Evolutionary conservation across 495 filamentous ascomycete genomes (phyloP).

Genomic region (Sporormia fimetaria): DNA sequence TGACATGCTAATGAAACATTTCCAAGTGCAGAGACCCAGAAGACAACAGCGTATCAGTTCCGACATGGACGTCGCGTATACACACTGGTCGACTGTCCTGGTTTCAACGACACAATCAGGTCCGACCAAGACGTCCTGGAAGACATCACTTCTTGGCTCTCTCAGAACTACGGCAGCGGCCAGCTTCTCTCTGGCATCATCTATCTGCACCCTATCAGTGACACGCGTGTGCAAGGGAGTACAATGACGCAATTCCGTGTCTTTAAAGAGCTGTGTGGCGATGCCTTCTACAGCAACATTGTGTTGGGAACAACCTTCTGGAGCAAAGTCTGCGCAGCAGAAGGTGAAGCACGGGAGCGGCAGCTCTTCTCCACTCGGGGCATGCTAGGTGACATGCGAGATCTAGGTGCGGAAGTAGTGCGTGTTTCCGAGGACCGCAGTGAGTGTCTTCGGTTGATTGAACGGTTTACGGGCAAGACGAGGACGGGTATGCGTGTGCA

Average conservation of each 20-base stretch:
- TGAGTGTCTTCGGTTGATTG: too few relatives aligned
- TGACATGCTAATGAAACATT: too few relatives aligned
- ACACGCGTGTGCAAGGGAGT: slow-evolving; percentile 23
- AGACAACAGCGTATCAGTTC: too few relatives aligned
- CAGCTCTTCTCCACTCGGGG: too few relatives aligned
- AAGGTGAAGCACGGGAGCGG: not conserved
- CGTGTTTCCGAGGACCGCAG: too few relatives aligned
- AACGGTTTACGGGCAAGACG: too few relatives aligned
- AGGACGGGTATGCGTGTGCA: too few relatives aligned
- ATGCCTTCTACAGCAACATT: not conserved
- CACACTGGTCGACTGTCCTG: slow-evolving; percentile 43
- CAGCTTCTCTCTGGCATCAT: slow-evolving; percentile 28
- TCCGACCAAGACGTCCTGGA: slow-evolving; percentile 36
- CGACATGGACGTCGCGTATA: too few relatives aligned
- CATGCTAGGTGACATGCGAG: too few relatives aligned
- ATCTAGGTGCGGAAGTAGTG: too few relatives aligned
- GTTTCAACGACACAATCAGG: slow-evolving; percentile 40
- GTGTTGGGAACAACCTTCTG: slow-evolving; percentile 2
- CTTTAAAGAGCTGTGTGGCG: slow-evolving; percentile 21
- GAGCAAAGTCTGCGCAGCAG: not conserved
- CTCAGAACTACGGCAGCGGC: slow-evolving; percentile 21
- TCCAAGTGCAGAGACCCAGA: too few relatives aligned
- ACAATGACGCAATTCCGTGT: slow-evolving; percentile 23
- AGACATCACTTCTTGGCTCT: slow-evolving; percentile 32
- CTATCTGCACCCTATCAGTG: slow-evolving; percentile 24